Conservation (phyloP, 106 monocot species). For the Narthecium ossifragum region DNA sequence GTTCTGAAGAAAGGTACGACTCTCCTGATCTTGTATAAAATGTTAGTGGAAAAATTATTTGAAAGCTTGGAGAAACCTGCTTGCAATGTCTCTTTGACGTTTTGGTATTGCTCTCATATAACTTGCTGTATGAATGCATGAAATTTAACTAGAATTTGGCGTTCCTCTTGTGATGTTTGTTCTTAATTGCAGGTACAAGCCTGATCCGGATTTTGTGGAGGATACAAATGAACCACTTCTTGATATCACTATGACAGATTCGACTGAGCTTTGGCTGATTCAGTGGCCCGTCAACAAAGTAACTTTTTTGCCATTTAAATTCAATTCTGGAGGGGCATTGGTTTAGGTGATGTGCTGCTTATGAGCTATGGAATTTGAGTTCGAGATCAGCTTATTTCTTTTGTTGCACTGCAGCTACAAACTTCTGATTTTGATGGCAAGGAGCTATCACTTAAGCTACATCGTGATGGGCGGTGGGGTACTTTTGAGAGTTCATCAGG, state of each 20-base stretch:
- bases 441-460: constrained; percentile 39
- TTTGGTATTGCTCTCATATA: too few species aligned
- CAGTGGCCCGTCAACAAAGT: constrained; percentile 56
- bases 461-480: constrained; percentile 32
- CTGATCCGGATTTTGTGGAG: constrained; percentile 30
- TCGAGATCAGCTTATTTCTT: not conserved
- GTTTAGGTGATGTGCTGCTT: too few species aligned
- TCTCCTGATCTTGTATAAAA: too few species aligned
- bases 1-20: too few species aligned
- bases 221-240: constrained; percentile 25
- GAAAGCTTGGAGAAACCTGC: too few species aligned
- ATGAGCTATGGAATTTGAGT: constrained; percentile 4
- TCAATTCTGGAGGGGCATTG: too few species aligned
- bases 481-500: constrained; percentile 47
- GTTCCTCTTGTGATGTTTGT: not conserved
- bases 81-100: too few species aligned
- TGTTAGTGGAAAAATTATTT: too few species aligned
- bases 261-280: constrained; percentile 68
- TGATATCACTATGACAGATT: constrained; percentile 30
- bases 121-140: too few species aligned
- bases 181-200: constrained; percentile 19
- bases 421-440: constrained; percentile 48
- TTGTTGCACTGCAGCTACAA: constrained; percentile 26
- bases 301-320: not conserved
- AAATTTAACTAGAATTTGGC: too few species aligned